A percentile compares a stretch with the other conserved stretches of the same genome.
phyloP scores from a whole-genome alignment of 2,329 filamentous ascomycete genomes.

The Paraphaeosphaeria minitans region DNA sequence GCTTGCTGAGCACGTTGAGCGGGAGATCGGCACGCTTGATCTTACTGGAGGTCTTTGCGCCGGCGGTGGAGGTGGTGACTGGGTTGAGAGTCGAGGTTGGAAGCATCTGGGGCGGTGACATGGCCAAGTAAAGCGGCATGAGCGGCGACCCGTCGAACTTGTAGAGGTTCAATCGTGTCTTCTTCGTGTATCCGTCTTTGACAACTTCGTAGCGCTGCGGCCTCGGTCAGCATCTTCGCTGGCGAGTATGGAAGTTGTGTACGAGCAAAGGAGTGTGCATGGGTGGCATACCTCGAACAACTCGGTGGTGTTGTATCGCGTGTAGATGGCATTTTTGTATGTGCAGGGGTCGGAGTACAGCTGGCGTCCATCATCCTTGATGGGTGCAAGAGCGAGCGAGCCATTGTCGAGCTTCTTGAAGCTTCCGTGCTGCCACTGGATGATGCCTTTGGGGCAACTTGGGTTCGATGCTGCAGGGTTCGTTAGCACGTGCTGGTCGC shows the following conservation, averaged over 20 bases:
- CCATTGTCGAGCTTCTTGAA: conserved; percentile 63
- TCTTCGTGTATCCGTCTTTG: conserved; percentile 65
- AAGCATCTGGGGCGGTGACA: conserved; percentile 69
- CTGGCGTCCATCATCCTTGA: conserved; percentile 70
- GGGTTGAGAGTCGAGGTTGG: conserved; percentile 71
- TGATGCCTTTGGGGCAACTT: conserved; percentile 65
- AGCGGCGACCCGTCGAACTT: conserved; percentile 67
- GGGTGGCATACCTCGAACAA: conserved; percentile 59
- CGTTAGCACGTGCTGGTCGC: conserved; percentile 24
- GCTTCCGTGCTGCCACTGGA: conserved; percentile 75
- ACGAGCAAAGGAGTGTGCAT: not conserved
- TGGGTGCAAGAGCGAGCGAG: conserved; percentile 64
- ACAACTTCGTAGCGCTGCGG: conserved; percentile 52
- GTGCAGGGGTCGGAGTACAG: conserved; percentile 68
- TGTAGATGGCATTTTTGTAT: conserved; percentile 62
- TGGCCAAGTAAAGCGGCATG: conserved; percentile 70
- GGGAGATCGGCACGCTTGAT: conserved; percentile 46
- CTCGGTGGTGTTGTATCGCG: conserved; percentile 70
- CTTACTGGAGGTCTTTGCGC: conserved; percentile 44
- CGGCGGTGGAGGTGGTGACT: conserved; percentile 42
- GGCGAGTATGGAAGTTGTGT: not conserved
- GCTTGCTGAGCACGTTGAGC: conserved; percentile 44
- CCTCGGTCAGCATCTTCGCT: not conserved
- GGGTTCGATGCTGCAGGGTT: conserved; percentile 60
- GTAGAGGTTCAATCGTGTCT: conserved; percentile 67